Conservation (phyloP, 2,329 filamentous ascomycete species). For the Juglanconis oblonga region DNA sequence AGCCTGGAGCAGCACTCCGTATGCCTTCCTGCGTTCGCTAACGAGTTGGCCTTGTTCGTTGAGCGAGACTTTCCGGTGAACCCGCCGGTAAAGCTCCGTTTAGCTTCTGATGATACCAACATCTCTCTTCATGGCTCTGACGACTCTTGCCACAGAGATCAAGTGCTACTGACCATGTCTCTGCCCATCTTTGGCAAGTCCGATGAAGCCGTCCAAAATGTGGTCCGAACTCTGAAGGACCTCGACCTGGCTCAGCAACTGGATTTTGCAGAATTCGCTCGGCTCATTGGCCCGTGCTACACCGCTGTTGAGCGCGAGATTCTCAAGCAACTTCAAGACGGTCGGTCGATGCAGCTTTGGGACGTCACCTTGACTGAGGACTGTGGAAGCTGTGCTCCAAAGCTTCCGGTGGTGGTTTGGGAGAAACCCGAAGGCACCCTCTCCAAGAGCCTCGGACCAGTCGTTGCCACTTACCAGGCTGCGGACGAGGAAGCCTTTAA, state of each 20-base stretch:
- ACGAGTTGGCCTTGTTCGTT: not conserved
- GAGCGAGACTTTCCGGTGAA: not conserved
- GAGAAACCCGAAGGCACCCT: not conserved
- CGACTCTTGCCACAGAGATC: constrained; percentile 5
- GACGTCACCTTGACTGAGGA: not conserved
- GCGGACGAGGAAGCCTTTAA: constrained; percentile 5
- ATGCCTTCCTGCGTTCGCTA: not conserved
- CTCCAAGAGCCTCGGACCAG: not conserved
- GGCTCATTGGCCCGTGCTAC: constrained; percentile 10
- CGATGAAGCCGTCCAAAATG: not conserved
- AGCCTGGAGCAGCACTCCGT: not conserved
- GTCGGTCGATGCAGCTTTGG: not conserved
- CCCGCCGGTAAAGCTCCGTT: constrained; percentile 3
- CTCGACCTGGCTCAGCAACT: constrained; percentile 14
- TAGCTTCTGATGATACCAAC: not conserved
- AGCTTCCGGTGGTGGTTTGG: constrained; percentile 1
- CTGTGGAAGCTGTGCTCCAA: constrained; percentile 2
- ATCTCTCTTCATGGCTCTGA: not conserved
- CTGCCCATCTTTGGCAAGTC: constrained; percentile 10
- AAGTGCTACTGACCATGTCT: constrained; percentile 12
- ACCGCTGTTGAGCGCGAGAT: constrained; percentile 11
- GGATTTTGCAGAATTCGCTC: constrained; percentile 13
- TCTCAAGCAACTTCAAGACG: not conserved
- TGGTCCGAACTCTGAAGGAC: constrained; percentile 1
- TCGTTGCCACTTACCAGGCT: constrained; percentile 1